phyloP scores from a whole-genome alignment of 2,329 filamentous ascomycete species.

The Clarireedia monteithiana region DNA sequence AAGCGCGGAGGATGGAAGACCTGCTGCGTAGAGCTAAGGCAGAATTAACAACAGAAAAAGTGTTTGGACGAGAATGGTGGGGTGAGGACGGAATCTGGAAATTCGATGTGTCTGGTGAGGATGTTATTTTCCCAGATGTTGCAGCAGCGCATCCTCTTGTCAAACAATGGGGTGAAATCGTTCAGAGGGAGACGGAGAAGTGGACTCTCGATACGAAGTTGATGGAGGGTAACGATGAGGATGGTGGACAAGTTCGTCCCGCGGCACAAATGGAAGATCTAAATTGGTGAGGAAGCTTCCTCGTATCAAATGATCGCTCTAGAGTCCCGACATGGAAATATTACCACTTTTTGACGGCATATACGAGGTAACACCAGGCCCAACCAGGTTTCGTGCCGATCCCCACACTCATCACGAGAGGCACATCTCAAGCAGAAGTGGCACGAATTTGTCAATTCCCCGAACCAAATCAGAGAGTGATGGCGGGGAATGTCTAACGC shows the following conservation, averaged over 20 bases:
- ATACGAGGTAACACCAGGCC: conserved; percentile 3
- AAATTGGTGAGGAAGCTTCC: conserved; percentile 16
- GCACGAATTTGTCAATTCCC: not conserved
- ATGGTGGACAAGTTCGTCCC: not conserved
- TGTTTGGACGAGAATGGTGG: conserved; percentile 64
- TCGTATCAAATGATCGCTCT: not conserved
- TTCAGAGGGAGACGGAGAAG: conserved; percentile 34
- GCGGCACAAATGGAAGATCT: conserved; percentile 14
- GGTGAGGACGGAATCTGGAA: conserved; percentile 63
- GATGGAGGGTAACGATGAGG: conserved; percentile 15
- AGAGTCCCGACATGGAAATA: not conserved
- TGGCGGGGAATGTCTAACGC: not conserved
- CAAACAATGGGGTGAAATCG: conserved; percentile 47
- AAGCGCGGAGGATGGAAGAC: conserved; percentile 20
- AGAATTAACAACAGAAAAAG: conserved; percentile 51
- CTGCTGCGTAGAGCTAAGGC: conserved; percentile 43
- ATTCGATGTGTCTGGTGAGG: conserved; percentile 44
- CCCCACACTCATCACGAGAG: not conserved
- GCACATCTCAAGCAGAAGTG: not conserved
- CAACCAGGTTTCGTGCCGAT: not conserved
- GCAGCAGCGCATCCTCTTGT: conserved; percentile 62
- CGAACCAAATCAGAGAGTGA: not conserved
- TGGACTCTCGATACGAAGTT: conserved; percentile 32
- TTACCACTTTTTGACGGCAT: not conserved
- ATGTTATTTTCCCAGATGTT: conserved; percentile 52